phyloP scores from a whole-genome alignment of 192 early-diverging fungal genomes.

The Backusella psychrophila region DNA sequence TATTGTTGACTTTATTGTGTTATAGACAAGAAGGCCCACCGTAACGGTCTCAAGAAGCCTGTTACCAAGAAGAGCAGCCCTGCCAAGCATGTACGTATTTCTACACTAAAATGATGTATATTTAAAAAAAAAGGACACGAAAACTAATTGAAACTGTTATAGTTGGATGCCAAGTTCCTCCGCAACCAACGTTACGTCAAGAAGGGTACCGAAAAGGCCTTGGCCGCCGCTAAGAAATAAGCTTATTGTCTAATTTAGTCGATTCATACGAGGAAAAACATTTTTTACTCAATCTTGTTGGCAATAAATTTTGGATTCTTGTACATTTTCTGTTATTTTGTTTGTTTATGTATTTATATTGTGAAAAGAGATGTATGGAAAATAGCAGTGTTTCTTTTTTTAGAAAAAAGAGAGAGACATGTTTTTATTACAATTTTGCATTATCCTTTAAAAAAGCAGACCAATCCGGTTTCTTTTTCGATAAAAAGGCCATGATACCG shows the following conservation, averaged over 20 bases:
- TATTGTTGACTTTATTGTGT: not conserved
- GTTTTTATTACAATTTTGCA: constrained; percentile 25
- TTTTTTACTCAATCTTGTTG: not conserved
- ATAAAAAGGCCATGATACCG: constrained; percentile 54
- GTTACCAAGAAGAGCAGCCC: constrained; percentile 86
- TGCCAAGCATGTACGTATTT: constrained; percentile 75
- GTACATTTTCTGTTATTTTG: not conserved
- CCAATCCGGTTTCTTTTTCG: constrained; percentile 55
- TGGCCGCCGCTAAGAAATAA: constrained; percentile 29
- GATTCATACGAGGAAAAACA: not conserved
- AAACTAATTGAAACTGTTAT: constrained; percentile 33
- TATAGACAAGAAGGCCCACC: constrained; percentile 94
- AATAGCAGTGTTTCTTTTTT: not conserved
- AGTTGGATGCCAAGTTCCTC: constrained; percentile 83
- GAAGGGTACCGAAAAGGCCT: constrained; percentile 62
- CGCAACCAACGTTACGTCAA: constrained; percentile 98
- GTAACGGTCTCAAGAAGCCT: constrained; percentile 99
- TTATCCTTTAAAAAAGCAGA: constrained; percentile 33
- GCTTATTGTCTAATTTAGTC: not conserved
- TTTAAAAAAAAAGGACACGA: too few relatives aligned
- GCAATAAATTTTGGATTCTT: constrained; percentile 2
- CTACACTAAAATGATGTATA: not conserved
- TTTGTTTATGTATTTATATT: not conserved
- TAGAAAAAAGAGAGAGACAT: not conserved
- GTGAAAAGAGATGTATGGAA: not conserved